These are phyloP conservation scores for Pleurotus salmoneostramineus DNA, from an alignment of 768 basidiomycete genomes.

Conservation along the genomic window DNA sequence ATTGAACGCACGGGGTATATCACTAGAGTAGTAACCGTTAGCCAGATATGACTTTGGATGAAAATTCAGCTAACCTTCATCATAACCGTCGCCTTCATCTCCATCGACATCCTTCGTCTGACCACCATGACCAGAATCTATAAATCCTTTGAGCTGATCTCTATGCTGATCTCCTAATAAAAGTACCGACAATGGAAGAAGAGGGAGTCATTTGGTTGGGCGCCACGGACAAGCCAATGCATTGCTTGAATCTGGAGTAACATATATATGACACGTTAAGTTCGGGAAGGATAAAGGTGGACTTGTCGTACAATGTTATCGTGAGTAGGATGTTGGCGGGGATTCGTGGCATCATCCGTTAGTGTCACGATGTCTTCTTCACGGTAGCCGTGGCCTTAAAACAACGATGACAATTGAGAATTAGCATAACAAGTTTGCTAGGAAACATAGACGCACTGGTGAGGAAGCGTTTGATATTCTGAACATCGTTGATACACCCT, in stretches of 20 bases:
- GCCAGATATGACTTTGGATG: not conserved
- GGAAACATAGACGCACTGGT: too few relatives aligned
- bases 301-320: conserved; percentile 67
- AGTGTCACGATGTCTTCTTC: conserved; percentile 82
- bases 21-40: conserved; percentile 33
- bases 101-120: conserved; percentile 82
- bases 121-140: conserved; percentile 93
- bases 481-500: conserved; percentile 92
- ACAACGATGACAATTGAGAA: too few relatives aligned
- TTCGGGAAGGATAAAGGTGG: not conserved
- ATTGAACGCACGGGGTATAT: conserved; percentile 80
- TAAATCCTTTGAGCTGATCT: not conserved
- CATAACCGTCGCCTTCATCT: conserved; percentile 81
- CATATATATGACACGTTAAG: conserved; percentile 1
- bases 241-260: conserved; percentile 78
- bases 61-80: conserved; percentile 53
- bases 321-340: conserved; percentile 66
- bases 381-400: conserved; percentile 42
- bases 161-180: too few relatives aligned
- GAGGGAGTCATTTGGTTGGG: conserved; percentile 77
- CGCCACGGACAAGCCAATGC: conserved; percentile 87
- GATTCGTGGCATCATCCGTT: conserved; percentile 68
- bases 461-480: conserved; percentile 78
- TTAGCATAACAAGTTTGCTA: too few relatives aligned
- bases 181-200: conserved; percentile 79